phyloP scores from a whole-genome alignment of 768 basidiomycete genomes.

The Dictyophora rubrovolvata region DNA sequence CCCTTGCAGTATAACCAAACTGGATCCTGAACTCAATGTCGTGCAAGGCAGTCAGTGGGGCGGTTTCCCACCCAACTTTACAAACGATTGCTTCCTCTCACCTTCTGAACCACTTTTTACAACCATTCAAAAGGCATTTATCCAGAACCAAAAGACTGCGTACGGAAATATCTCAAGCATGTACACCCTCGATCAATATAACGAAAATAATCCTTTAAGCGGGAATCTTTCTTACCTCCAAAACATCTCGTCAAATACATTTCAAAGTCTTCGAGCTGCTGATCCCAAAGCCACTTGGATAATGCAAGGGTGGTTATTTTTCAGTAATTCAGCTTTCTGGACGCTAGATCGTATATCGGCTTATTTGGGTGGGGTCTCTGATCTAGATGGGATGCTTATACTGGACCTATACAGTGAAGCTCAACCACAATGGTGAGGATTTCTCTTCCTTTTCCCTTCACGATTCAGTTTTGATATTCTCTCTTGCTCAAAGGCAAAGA shows the following conservation, averaged over 20 bases:
- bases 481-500: conserved; percentile 16
- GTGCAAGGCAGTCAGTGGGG: conserved; percentile 26
- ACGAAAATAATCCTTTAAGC: conserved; percentile 31
- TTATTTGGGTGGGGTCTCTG: conserved; percentile 29
- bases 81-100: conserved; percentile 31
- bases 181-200: conserved; percentile 37
- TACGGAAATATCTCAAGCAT: conserved; percentile 31
- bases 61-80: conserved; percentile 23
- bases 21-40: conserved; percentile 27
- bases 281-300: conserved; percentile 33
- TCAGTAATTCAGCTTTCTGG: conserved; percentile 27
- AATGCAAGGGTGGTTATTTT: conserved; percentile 36
- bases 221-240: conserved; percentile 24
- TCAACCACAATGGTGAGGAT: conserved; percentile 26
- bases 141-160: conserved; percentile 26
- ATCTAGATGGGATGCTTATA: conserved; percentile 29
- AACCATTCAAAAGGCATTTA: conserved; percentile 28
- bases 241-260: conserved; percentile 25
- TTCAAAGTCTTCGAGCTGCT: conserved; percentile 26
- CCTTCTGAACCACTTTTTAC: conserved; percentile 30
- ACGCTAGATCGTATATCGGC: conserved; percentile 29
- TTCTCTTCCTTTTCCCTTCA: neutral
- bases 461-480: neutral
- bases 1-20: conserved; percentile 20
- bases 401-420: conserved; percentile 32